Conservation (phyloP, 139 green algal genomes). For the Klebsormidium nitens region DNA sequence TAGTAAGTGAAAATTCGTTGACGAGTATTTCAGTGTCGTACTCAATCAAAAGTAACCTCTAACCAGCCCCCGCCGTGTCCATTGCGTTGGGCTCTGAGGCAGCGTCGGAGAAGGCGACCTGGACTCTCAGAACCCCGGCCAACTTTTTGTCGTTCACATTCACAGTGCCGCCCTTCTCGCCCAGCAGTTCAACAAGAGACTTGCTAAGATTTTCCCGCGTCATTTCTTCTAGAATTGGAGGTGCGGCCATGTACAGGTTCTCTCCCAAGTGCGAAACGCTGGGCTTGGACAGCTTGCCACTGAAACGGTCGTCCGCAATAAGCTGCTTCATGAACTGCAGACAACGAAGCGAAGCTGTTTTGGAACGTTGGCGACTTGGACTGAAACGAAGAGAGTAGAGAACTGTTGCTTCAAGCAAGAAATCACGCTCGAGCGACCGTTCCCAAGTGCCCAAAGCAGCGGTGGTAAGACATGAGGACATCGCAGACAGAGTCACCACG, state of each 20-base stretch:
- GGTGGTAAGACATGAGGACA: background rate
- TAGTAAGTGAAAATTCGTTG: too few species aligned
- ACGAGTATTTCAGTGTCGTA: too few species aligned
- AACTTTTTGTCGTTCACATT: conserved; percentile 93
- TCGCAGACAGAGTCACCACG: background rate
- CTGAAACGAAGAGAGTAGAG: conserved; percentile 5
- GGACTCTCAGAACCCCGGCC: conserved; percentile 58
- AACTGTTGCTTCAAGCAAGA: conserved; percentile 1
- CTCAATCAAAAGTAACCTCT: too few species aligned
- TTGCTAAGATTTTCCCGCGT: conserved; percentile 65
- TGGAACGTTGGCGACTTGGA: too few species aligned
- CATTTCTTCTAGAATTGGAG: conserved; percentile 69
- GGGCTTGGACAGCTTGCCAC: conserved; percentile 59
- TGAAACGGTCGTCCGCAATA: conserved; percentile 50
- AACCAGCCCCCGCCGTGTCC: too few species aligned
- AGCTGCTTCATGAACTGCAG: conserved; percentile 75
- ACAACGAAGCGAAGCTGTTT: background rate
- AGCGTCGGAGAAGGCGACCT: conserved; percentile 22
- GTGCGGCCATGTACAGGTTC: conserved; percentile 84
- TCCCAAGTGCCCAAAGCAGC: background rate
- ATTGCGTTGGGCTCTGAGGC: too few species aligned
- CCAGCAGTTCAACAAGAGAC: conserved; percentile 46
- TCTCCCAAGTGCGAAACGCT: conserved; percentile 64
- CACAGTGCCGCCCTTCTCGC: conserved; percentile 49
- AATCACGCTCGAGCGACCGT: background rate